Evolutionary conservation across 2,329 filamentous ascomycete species (phyloP), one percentile per base, ranked within the genome.

Genomic region (Aspergillus ochraceus): DNA sequence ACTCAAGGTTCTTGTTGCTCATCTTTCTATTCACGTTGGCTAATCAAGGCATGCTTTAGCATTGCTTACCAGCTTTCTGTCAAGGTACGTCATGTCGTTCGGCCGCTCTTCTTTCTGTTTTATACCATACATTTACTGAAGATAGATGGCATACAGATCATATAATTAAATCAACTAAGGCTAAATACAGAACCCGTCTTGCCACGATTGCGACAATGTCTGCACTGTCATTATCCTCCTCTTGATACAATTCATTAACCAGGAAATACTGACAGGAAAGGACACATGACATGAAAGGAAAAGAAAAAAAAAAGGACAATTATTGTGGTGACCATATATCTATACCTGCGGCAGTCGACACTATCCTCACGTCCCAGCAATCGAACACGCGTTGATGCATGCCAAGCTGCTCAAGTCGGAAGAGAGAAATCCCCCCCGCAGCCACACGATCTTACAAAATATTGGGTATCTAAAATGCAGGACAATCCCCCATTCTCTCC

Each of bases 401-500:
- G 22, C 10, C 32, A 29, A 11, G n/a, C 20, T 17, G 19, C 42
- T 19, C 20, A 49, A n/a, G 22, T 29, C 19, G 39, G 22, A 36
- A 56, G 6, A 22, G 29, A 36, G 22, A 52, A 39, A 51, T 50
- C 47, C 56, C 46, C 50, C 56, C 49, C 17, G 59, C 61, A 61
- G 61, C 59, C 54, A 64, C 54, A 64, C 60, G 58, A 63, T 61
- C 65, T 64, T 66, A 66, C 60, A 67, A 62, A 52, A 24, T 59
- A 62, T 67, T 42, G 71, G 72, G 72, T 75, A 75, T 75, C 72
- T 71, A 67, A 63, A 68, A 69, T 51, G 68, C 70, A 66, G 71
- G 63, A 68, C 69, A 59, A 55, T 53, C 30, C 22, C 11, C n/a
- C 45, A 8, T 52, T 52, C 30, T 30, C 26, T 19, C 24, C 49